These are phyloP conservation scores for Yarrowia sp. DNA, from an alignment of 805 yeast species.

Conservation along the genomic window DNA sequence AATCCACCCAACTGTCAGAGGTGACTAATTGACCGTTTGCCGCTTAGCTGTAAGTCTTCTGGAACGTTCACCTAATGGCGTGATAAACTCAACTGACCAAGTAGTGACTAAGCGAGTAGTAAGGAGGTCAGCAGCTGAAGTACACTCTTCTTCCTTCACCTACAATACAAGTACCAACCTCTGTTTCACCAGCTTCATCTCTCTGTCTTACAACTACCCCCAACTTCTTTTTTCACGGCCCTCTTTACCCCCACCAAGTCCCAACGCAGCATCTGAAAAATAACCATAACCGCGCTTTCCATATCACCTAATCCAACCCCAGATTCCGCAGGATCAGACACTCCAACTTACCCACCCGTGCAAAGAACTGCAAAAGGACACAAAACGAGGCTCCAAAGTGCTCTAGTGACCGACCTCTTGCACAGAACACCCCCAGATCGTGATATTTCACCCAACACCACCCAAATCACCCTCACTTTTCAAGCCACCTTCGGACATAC, in stretches of 20 bases:
- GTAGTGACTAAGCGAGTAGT: constrained; percentile 1
- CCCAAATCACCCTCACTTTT: neutral
- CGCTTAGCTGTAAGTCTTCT: constrained; percentile 25
- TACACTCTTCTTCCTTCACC: too few relatives aligned
- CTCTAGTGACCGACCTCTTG: neutral
- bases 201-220: too few relatives aligned
- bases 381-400: neutral
- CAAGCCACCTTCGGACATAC: constrained; percentile 12
- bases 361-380: constrained; percentile 1
- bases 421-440: neutral
- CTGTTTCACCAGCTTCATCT: too few relatives aligned
- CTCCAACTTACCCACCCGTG: neutral
- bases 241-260: constrained; percentile 19
- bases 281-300: constrained; percentile 30
- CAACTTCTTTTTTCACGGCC: too few relatives aligned
- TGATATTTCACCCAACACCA: neutral
- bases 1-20: constrained; percentile 9
- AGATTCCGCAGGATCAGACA: constrained; percentile 33
- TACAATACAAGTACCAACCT: too few relatives aligned
- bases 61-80: constrained; percentile 31
- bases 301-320: constrained; percentile 37
- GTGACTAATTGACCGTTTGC: constrained; percentile 25
- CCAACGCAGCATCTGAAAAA: constrained; percentile 36
- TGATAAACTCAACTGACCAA: constrained; percentile 27
- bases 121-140: too few relatives aligned